A percentile compares a stretch with the other conserved stretches of the same genome.
Conservation (phyloP, 352 stramenopile species). For the Phytopythium mirpurense region DNA sequence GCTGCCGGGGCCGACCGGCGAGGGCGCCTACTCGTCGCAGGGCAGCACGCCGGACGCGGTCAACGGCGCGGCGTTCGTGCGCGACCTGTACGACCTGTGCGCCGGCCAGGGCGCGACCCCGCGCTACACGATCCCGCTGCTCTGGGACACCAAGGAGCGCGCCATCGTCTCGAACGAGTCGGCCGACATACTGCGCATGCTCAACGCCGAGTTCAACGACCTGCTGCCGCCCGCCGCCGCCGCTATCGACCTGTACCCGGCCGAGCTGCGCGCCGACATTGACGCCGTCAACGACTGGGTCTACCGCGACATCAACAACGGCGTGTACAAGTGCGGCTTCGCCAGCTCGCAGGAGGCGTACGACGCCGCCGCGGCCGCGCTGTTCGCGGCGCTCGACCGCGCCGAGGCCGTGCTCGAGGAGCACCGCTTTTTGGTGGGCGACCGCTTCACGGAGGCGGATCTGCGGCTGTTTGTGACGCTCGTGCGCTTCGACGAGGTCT, state of each 20-base stretch:
- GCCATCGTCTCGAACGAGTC: slow-evolving; percentile 94
- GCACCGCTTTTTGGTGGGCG: slow-evolving; percentile 57
- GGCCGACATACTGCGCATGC: slow-evolving; percentile 91
- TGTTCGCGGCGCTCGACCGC: slow-evolving; percentile 66
- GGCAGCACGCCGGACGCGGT: slow-evolving; percentile 52
- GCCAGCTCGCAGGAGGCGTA: slow-evolving; percentile 86
- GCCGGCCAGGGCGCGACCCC: slow-evolving; percentile 47
- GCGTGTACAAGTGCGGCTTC: slow-evolving; percentile 92
- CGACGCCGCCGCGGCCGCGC: slow-evolving; percentile 59
- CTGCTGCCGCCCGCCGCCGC: slow-evolving; percentile 41
- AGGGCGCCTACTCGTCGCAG: slow-evolving; percentile 63
- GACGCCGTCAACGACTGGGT: slow-evolving; percentile 90
- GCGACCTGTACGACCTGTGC: slow-evolving; percentile 78
- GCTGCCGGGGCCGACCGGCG: slow-evolving; percentile 53
- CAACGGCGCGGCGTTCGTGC: slow-evolving; percentile 57
- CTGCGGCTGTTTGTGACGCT: slow-evolving; percentile 75
- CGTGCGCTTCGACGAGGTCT: slow-evolving; percentile 80
- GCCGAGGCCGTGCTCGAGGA: slow-evolving; percentile 62
- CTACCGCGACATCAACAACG: slow-evolving; percentile 91
- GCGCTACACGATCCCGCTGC: slow-evolving; percentile 85
- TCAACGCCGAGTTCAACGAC: slow-evolving; percentile 78
- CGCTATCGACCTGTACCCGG: slow-evolving; percentile 76
- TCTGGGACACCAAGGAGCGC: slow-evolving; percentile 88
- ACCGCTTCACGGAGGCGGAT: slow-evolving; percentile 72
- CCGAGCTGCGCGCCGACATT: slow-evolving; percentile 72